Evolutionary conservation across 305 asterid species (phyloP).

Genomic region (Solanum chacoense): DNA sequence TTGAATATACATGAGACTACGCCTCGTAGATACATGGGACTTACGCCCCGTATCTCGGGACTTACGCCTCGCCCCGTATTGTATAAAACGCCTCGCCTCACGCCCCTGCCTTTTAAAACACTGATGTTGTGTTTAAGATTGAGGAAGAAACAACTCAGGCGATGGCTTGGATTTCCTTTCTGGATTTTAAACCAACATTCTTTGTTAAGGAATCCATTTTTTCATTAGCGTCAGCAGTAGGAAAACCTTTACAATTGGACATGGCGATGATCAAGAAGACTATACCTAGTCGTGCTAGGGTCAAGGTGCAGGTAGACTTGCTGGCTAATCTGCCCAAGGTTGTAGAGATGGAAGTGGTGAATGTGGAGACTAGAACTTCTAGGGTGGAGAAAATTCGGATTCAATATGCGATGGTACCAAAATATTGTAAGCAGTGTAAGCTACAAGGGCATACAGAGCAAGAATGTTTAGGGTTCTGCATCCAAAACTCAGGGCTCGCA

Average conservation of each 20-base stretch:
- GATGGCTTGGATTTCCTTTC: background rate
- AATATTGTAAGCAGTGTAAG: background rate
- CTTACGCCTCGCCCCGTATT: no score
- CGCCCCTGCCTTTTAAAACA: no score
- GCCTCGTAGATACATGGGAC: no score
- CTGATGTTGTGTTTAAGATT: background rate
- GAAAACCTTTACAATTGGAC: background rate
- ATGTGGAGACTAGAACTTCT: background rate
- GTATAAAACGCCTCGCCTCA: no score
- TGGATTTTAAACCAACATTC: background rate
- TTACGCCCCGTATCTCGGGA: no score
- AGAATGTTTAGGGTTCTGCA: background rate
- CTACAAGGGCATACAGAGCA: background rate
- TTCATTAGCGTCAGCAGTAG: background rate
- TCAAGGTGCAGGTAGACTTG: background rate
- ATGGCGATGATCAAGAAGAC: background rate
- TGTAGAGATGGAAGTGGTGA: background rate
- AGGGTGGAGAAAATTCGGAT: background rate
- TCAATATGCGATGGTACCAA: background rate
- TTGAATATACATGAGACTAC: no score
- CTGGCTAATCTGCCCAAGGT: background rate
- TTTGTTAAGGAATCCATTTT: background rate
- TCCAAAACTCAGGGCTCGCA: background rate
- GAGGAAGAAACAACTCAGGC: background rate
- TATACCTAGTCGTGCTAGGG: background rate